Evolutionary conservation across 148 eudicot genomes (phyloP), one percentile per base, ranked within the genome.

Genomic region (Camellia granthamiana): DNA sequence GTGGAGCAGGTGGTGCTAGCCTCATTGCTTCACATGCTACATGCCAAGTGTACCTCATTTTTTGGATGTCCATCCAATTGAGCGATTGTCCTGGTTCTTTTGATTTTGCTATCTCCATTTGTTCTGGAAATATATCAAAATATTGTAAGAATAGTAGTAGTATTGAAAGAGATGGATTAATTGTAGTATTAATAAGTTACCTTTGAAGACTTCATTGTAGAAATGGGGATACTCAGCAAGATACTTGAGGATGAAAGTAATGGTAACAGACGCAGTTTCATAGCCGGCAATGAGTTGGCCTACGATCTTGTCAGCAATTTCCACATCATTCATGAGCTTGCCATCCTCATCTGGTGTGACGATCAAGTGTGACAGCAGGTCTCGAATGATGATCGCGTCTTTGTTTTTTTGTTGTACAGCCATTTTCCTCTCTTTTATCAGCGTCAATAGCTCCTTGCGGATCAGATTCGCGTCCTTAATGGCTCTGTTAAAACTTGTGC

Each of bases 281-380:
- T 88, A 88, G 18, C 92, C 89, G 7, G 89, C 92, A 54, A 90
- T 85, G 21, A 90, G 83, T 10, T 88, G 79, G 49, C 86, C 47
- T 0, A 88, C 51, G 12, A 90, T 80, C 80, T 85, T 88, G 68
- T 90, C 86, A 0, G 85, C 73, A 43, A 90, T 87, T 65, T 83
- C 87, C 12, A 75, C 52, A 74, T 90, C 91, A 2, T 78, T 78
- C 88, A 86, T 77, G 56, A 77, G 82, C 78, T 80, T 66, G 9
- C 88, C 88, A 23, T 82, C 75, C 23, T 85, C 92, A 47, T 89
- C 86, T 1, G 88, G 81, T 1, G 80, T 55, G 2, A 43, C 68
- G 2, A 89, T 82, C 81, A 87, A 55, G 75, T 89, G 87, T 0
- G 90, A 85, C 10, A 89, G 56, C 9, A 89, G 81, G 60, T 89